phyloP scores from a whole-genome alignment of 2,329 filamentous ascomycete species.

The Pseudocercospora fijiensis region DNA sequence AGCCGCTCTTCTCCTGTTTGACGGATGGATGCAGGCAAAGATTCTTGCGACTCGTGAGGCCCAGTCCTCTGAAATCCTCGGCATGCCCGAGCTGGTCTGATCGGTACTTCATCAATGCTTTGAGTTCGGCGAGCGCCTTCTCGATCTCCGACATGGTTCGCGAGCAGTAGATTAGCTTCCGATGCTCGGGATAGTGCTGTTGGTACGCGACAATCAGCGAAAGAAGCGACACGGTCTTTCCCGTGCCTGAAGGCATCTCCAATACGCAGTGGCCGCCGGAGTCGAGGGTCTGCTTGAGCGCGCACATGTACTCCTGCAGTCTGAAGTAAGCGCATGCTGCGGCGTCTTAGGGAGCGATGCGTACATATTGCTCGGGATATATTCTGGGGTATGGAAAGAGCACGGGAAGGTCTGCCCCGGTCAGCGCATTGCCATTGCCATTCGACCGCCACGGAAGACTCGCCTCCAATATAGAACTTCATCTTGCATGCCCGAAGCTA shows the following conservation, averaged over 20 bases:
- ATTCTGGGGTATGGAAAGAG: conserved; percentile 74
- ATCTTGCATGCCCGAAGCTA: conserved; percentile 49
- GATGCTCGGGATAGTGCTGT: conserved; percentile 84
- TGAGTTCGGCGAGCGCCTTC: conserved; percentile 89
- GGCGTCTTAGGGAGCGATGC: neutral
- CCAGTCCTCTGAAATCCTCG: conserved; percentile 90
- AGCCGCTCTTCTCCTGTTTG: conserved; percentile 92
- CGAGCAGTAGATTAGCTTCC: conserved; percentile 98
- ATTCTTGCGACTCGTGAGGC: conserved; percentile 94
- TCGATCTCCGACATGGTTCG: conserved; percentile 99
- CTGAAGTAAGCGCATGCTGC: neutral
- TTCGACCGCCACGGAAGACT: neutral
- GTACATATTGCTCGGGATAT: conserved; percentile 69
- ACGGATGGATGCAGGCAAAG: conserved; percentile 94
- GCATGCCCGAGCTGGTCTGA: conserved; percentile 81
- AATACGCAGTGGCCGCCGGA: conserved; percentile 91
- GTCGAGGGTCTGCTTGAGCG: conserved; percentile 86
- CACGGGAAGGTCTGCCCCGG: conserved; percentile 57
- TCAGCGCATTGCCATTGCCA: neutral
- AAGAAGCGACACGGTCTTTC: conserved; percentile 92
- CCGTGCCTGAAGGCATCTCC: conserved; percentile 98
- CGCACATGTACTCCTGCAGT: conserved; percentile 68
- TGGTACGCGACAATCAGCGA: conserved; percentile 97
- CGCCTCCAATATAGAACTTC: conserved; percentile 72
- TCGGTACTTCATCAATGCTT: conserved; percentile 92